A percentile compares a stretch with the other conserved stretches of the same genome.
Conservation (phyloP, 2,329 filamentous ascomycete genomes). For the Cordyceps cicadae region DNA sequence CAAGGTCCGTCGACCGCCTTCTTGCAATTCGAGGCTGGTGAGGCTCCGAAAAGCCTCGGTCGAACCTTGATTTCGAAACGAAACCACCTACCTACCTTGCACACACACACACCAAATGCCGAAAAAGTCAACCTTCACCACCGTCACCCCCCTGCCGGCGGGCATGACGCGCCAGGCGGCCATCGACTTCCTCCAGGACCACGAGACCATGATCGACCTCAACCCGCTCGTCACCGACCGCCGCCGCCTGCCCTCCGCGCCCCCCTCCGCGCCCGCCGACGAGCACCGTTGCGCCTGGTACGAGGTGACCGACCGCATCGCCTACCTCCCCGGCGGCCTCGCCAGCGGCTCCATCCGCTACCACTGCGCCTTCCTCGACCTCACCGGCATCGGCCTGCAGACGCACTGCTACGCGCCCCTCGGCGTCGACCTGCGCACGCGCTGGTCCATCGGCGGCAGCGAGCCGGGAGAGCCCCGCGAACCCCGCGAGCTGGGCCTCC, state of each 20-base stretch:
- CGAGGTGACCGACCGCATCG: constrained; percentile 66
- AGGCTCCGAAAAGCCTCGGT: too few species aligned
- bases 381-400: constrained; percentile 58
- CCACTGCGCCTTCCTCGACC: constrained; percentile 71
- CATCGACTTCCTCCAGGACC: constrained; percentile 66
- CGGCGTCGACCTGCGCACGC: constrained; percentile 68
- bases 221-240: constrained; percentile 75
- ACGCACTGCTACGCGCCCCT: constrained; percentile 80
- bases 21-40: too few species aligned
- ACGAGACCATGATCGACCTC: constrained; percentile 76
- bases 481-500: constrained; percentile 55
- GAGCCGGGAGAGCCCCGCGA: constrained; percentile 61
- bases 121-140: constrained; percentile 57
- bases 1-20: background rate
- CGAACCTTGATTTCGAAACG: too few species aligned
- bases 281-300: constrained; percentile 73
- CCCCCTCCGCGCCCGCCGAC: constrained; percentile 57
- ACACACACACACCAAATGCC: background rate
- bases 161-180: constrained; percentile 62
- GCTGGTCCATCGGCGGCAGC: constrained; percentile 68
- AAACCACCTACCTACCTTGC: too few species aligned
- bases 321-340: constrained; percentile 59
- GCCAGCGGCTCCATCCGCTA: constrained; percentile 48
- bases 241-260: constrained; percentile 57
- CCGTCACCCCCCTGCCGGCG: constrained; percentile 66